Evolutionary conservation across 2,329 filamentous ascomycete species (phyloP), one percentile per base, ranked within the genome.

Genomic region (Shiraia sp.): DNA sequence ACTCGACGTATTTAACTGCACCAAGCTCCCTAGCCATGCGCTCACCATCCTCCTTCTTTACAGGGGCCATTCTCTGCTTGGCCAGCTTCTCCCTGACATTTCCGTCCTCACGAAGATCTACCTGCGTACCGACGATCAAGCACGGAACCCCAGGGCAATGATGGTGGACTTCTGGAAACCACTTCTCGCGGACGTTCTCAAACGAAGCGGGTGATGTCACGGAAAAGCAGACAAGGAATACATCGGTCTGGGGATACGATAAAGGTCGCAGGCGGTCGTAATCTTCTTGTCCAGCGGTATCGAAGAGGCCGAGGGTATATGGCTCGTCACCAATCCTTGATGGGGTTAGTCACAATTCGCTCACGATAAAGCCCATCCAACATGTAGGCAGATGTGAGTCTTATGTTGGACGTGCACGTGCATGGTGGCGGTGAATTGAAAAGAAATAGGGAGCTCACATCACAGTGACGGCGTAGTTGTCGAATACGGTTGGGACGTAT

Each of bases 381-480:
- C 23, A 15, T 12, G 8, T 13, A 26, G 22, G 4, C 19, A 29
- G 25, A 30, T 34, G 25, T 29, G 28, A 15, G 22, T 33, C 13
- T 12, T 17, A n/a, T 15, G 8, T 26, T 19, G 13, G 6, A 16
- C 14, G 22, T 36, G 12, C 10, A 27, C 10, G 3, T 34, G 17
- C 19, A 13, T 34, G 13, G 4, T 26, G 19, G 9, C 17, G 22
- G 32, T 19, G 17, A 10, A 31, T 25, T 10, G 24, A 29, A 32
- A 36, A 43, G 41, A 44, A 45, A 36, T 31, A 45, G 48, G 52
- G 44, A 35, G 49, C 90, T 85, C 81, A 96, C 93, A 99, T 99
- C 59, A 99, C 93, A 57, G 93, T 99, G 71, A 99, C 93, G 44
- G 93, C 93, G 81, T 99, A 99, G 77, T 99, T 99, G 75, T 99